Base-by-base conservation (phyloP, 192 early-diverging fungal genomes). In the Backusella liffmaniae region DNA sequence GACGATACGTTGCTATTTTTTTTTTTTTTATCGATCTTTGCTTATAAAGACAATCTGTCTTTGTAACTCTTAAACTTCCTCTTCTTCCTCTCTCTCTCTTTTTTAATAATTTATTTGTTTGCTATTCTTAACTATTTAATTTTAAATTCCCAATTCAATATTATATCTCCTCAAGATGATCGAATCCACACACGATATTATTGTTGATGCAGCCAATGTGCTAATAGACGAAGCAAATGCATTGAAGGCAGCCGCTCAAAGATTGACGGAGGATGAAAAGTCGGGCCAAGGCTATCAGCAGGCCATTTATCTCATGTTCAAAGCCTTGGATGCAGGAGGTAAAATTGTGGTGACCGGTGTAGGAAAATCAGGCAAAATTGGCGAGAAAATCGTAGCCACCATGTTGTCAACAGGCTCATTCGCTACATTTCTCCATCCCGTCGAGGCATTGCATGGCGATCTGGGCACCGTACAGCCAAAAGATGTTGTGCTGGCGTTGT, bases 351-450 rank as follows among this genome's bases (percentile, higher is more conserved):
- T 86, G 1, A 85, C 83, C 1, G 85, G 85, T 18, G 85, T 86
- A 5, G 85, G 85, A 0, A 86, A 86, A 67, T 82, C 80, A 10
- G 85, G 85, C 16, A 86, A 86, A 74, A 84, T 86, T 74, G 85
- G 80, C 8, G 77, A 86, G 36, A 86, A 86, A 44, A 76, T 86
- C 5, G 77, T 79, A 0, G 83, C 83, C 1, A 86, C 85, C 18
- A 75, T 86, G 76, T 79, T 83, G 29, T 80, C 78, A 6, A 81
- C 83, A 0, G 80, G 83, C 35, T 77, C 75, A 21, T 77, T 70
- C 12, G 82, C 85, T 36, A 66, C 80, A 12, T 86, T 84, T 73
- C 44, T 86, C 0, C 85, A 86, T 67, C 85, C 85, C 1, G 77
- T 80, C 5, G 85, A 86, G 70, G 85, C 83, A 13, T 34, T 86